These are phyloP conservation scores for Globisporangium okanoganense DNA, from an alignment of 352 stramenopile genomes.

Conservation along the genomic window DNA sequence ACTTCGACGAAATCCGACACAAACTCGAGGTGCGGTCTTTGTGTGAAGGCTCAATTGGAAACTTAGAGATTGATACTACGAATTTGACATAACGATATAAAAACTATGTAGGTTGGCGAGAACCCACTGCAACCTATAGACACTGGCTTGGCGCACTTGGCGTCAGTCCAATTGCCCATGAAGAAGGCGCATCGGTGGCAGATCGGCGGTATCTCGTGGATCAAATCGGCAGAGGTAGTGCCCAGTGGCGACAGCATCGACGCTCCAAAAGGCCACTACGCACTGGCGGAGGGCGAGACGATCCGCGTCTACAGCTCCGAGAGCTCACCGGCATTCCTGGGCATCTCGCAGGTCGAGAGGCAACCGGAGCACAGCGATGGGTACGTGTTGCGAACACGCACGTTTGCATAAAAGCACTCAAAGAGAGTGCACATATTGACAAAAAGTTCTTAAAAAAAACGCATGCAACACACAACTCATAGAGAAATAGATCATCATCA, in stretches of 20 bases:
- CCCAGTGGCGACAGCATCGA: slow-evolving; percentile 7
- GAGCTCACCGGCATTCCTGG: slow-evolving; percentile 32
- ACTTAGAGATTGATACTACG: background rate
- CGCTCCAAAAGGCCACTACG: background rate
- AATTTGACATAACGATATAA: background rate
- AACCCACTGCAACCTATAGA: slow-evolving; percentile 55
- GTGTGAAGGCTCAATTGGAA: background rate
- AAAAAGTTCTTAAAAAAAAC: background rate
- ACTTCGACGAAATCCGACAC: slow-evolving; percentile 49
- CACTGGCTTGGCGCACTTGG: slow-evolving; percentile 48
- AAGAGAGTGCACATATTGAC: background rate
- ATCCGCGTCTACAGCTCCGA: slow-evolving; percentile 52
- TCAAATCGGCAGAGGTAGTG: slow-evolving; percentile 29
- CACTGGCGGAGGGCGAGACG: slow-evolving; percentile 29
- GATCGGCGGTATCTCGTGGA: slow-evolving; percentile 35
- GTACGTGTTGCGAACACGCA: slow-evolving; percentile 61
- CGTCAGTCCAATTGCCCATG: slow-evolving; percentile 31
- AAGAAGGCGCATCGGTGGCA: slow-evolving; percentile 38
- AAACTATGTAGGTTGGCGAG: slow-evolving; percentile 8
- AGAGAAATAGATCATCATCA: slow-evolving; percentile 21
- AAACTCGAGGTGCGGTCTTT: slow-evolving; percentile 31
- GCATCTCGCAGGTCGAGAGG: slow-evolving; percentile 52
- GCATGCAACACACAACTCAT: background rate
- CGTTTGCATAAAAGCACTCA: slow-evolving; percentile 37
- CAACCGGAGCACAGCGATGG: slow-evolving; percentile 19